Evolutionary conservation across 208 protist genomes (phyloP).

Genomic region (Leptomonas seymouri): DNA sequence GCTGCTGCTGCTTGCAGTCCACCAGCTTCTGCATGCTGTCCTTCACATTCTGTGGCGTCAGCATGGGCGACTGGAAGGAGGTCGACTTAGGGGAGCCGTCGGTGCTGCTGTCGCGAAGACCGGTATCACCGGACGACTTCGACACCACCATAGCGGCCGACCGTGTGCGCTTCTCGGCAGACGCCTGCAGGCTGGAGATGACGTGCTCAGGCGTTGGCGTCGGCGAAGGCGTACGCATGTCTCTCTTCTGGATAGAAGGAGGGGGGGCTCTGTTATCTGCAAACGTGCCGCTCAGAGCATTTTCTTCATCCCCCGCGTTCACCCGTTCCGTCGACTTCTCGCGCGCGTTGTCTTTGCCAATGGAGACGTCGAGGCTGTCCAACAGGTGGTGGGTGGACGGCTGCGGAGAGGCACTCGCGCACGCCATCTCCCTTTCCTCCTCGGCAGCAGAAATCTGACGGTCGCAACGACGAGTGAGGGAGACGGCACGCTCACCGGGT

Average conservation of each 20-base stretch:
- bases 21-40: constrained; percentile 37
- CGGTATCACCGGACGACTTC: not conserved
- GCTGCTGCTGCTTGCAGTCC: constrained; percentile 10
- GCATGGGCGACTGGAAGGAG: constrained; percentile 27
- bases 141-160: constrained; percentile 15
- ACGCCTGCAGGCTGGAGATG: constrained; percentile 40
- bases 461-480: not conserved
- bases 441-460: not conserved
- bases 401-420: constrained; percentile 35
- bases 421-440: not conserved
- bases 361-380: constrained; percentile 36
- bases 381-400: constrained; percentile 32
- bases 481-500: constrained; percentile 13
- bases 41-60: constrained; percentile 48
- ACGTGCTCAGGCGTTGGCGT: constrained; percentile 37
- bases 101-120: not conserved
- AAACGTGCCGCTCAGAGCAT: too few species aligned
- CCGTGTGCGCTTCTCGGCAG: constrained; percentile 38
- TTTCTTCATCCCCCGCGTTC: not conserved
- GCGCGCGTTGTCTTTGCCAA: constrained; percentile 22
- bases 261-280: too few species aligned
- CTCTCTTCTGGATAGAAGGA: too few species aligned
- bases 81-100: not conserved
- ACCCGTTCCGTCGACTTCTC: constrained; percentile 16
- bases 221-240: constrained; percentile 29